Base-by-base conservation (phyloP, 2,329 filamentous ascomycete genomes). In the Ophiocordyceps camponoti-rufipedis region DNA sequence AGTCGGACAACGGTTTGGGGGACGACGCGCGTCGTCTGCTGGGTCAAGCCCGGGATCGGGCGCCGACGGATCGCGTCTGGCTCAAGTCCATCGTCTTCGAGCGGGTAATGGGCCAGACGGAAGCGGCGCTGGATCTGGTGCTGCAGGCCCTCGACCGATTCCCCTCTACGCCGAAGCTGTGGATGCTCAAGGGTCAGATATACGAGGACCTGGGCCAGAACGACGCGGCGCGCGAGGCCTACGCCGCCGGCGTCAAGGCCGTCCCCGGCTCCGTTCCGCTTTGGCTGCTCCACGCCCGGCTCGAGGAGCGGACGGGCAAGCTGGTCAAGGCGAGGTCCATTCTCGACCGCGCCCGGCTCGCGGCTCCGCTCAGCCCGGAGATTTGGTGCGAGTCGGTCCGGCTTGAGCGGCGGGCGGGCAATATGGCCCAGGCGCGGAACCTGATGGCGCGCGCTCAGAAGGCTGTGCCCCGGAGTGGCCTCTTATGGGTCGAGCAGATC, bases 181-280 rank as follows among this genome's bases (percentile, higher is more conserved):
- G 89, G 82, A 95, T 96, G 84, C 85, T 94, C 69, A 98, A 98
- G 65, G 91, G 93, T 0, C 91, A 98, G 59, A 91, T 96, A 50
- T 98, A 98, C 69, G 84, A 95, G 57, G 74, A 80, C 41, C 73
- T 87, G 42, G 80, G 75, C 54, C 87, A 86, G 64, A 66, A 82
- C 13, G 80, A 82, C 0, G 84, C 91, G 62, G 91, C 91, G 3
- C 78, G 91, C 42, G 87, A 96, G 60, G 87, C 89, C 0, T 96
- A 91, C 62, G 78, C 76, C 48, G 82, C 85, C 5, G 91, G 91
- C 33, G 93, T 89, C 39, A 83, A 91, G 56, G 85, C 85, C 0
- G 89, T 86, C 46, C 78, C 88, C 3, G 79, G 80, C 50, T 89
- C 86, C 1, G 81, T 94, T 1, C 76, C 87, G 1, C 71, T 98